Conservation (phyloP, 176 grass and related monocot genomes). For the Rhynchospora breviuscula region DNA sequence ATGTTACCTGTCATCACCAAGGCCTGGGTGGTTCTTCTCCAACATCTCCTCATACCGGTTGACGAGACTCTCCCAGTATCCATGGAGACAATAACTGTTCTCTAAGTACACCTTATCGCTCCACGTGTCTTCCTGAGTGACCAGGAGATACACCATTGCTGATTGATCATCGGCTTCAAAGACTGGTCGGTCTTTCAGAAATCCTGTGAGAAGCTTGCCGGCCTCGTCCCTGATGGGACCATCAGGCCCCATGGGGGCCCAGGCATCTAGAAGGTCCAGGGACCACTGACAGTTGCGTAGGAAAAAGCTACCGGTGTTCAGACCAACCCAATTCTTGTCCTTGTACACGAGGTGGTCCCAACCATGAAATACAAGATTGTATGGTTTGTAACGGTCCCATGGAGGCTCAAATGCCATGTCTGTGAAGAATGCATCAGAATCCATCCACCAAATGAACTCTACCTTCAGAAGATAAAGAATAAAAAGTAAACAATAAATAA, state of each 20-base stretch:
- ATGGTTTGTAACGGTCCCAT: constrained; percentile 42
- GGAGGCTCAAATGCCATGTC: constrained; percentile 85
- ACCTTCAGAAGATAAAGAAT: constrained; percentile 10
- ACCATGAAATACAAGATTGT: constrained; percentile 87
- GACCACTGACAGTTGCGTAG: constrained; percentile 96
- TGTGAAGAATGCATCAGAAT: constrained; percentile 81
- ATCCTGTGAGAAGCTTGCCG: constrained; percentile 46
- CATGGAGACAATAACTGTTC: constrained; percentile 72
- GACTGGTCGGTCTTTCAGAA: constrained; percentile 52
- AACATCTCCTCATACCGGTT: constrained; percentile 62
- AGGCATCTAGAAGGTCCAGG: constrained; percentile 67
- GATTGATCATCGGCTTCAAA: constrained; percentile 98
- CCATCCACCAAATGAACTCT: constrained; percentile 95
- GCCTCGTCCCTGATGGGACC: constrained; percentile 58
- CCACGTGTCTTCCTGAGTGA: constrained; percentile 59
- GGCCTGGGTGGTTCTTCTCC: constrained; percentile 35
- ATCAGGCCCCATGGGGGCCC: constrained; percentile 69
- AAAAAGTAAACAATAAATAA: not conserved
- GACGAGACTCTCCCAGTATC: constrained; percentile 69
- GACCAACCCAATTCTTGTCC: constrained; percentile 61
- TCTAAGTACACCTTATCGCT: constrained; percentile 53
- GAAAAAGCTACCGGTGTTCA: constrained; percentile 89
- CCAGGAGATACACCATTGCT: constrained; percentile 70
- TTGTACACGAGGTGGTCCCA: constrained; percentile 69
- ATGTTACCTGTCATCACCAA: constrained; percentile 37